Evolutionary conservation across 2,329 filamentous ascomycete species (phyloP), one percentile per base, ranked within the genome.

Genomic region (Penicillium griseofulvum): DNA sequence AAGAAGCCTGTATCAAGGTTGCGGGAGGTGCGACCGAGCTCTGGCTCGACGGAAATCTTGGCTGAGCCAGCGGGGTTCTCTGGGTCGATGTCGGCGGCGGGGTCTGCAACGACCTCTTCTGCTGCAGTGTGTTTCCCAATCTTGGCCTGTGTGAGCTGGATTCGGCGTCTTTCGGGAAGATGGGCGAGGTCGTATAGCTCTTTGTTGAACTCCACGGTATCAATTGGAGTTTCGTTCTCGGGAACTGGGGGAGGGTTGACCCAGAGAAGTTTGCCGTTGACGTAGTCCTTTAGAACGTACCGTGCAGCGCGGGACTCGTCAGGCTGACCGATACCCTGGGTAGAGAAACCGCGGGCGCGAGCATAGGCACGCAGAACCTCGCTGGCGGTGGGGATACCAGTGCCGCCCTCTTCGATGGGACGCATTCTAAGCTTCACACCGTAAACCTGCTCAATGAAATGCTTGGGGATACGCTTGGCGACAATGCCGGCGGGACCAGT

Each of bases 201-300:
- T 47, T 81, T 79, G 76, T 99, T 99, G 81, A 97, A 99, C 51
- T 87, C 84, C 46, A 78, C 77, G 0, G 85, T 79, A 64, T 97
- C 89, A 37, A 88, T 84, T n/a, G 65, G 63, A 1, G 67, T 59
- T 44, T 69, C 61, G 43, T 65, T 66, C 34, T 71, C 70, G 2
- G 78, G 52, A 3, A 59, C 49, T 0, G 92, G 92, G 0, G 94
- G 94, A 5, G 94, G 92, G 66, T 93, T 87, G 63, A 91, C 94
- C 77, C 88, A 97, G 6, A 97, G 83, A 0, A 99, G 83, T 76
- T 97, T 97, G 59, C 94, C 94, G 71, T 88, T 96, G 64, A 99
- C 94, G 68, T 97, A 99, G 76, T 99, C 94, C 73, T 99, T 99
- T 26, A 99, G 83, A 16, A 99, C 82, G 64, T 90, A 89, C 50